Conservation (phyloP, 495 filamentous ascomycete species). For the Penicillium dipodomyicola region DNA sequence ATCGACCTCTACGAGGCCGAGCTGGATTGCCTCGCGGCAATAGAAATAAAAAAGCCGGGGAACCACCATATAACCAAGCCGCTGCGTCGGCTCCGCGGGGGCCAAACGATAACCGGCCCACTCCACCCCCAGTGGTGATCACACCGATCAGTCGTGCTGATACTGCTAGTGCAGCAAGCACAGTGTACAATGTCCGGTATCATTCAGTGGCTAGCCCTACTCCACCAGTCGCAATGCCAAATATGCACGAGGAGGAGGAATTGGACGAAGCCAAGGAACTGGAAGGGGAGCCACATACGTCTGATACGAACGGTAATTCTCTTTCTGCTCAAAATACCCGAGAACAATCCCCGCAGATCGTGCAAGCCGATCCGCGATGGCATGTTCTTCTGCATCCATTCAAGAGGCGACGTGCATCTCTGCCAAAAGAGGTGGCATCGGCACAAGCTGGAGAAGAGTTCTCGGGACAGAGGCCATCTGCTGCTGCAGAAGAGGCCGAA, state of each 20-base stretch:
- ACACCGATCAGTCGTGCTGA: conserved; percentile 78
- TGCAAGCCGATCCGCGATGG: conserved; percentile 45
- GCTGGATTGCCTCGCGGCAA: conserved; percentile 28
- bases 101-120: conserved; percentile 47
- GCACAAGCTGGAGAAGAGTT: conserved; percentile 45
- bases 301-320: conserved; percentile 13
- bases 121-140: conserved; percentile 60
- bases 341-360: conserved; percentile 38
- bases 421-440: conserved; percentile 55
- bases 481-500: conserved; percentile 28
- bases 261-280: conserved; percentile 34
- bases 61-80: conserved; percentile 16
- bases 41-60: conserved; percentile 26
- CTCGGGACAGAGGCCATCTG: conserved; percentile 18
- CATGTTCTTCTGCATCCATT: conserved; percentile 52
- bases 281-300: conserved; percentile 16
- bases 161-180: conserved; percentile 73
- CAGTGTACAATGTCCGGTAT: conserved; percentile 80
- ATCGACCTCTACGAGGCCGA: conserved; percentile 40
- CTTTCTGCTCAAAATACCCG: conserved; percentile 19
- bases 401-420: conserved; percentile 49
- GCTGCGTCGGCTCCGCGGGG: conserved; percentile 18
- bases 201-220: conserved; percentile 72
- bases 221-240: conserved; percentile 44
- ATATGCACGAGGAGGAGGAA: conserved; percentile 41